Base-by-base conservation (phyloP, 208 protist genomes). In the Acanthamoeba lugdunensis region DNA sequence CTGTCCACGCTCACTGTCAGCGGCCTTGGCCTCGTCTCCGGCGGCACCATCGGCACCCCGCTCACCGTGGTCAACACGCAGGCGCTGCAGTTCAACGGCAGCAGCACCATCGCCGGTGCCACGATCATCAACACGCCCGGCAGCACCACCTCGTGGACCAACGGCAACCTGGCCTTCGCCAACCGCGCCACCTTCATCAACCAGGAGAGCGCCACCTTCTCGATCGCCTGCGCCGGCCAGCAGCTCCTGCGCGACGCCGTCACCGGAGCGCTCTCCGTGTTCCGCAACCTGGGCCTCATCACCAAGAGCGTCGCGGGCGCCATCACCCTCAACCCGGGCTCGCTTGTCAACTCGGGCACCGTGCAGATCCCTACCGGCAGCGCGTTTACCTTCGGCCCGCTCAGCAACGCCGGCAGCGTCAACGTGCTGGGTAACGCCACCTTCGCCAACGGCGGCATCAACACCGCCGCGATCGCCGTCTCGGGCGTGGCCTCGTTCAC, bases 51-150 rank as follows among this genome's bases (percentile, higher is more conserved):
- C 69, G 45, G 16, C 65, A 30, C 23, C 23, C 87, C 87, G 50
- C 69, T 92, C 21, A 92, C 87, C 4, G 69, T 92, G 41, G 16
- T 41, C 65, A 92, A 92, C 69, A 54, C 85, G 61, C 41, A 48
- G 41, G 45, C 63, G 4, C 65, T 92, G 7, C 87, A 45, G 41
- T 56, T 92, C 61, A 77, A 71, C 52, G 87, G 87, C 65, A 79
- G 63, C 33, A 92, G 50, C 48, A 92, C 87, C 5, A 11, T 92
- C n/a, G 61, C 4, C 28, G 87, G 87, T 45, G 41, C 61, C 69
- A 90, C 82, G 37, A 79, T 92, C 87, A 14, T 92, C 87, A 92
- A 92, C 63, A 6, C 21, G 87, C 45, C 81, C 4, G 25, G 56
- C 30, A 63, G 63, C 69, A 33, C 8, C 28, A 79, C 41, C 41